These are phyloP conservation scores for Acanthamoeba healyi DNA, from an alignment of 208 protist genomes.

Conservation along the genomic window DNA sequence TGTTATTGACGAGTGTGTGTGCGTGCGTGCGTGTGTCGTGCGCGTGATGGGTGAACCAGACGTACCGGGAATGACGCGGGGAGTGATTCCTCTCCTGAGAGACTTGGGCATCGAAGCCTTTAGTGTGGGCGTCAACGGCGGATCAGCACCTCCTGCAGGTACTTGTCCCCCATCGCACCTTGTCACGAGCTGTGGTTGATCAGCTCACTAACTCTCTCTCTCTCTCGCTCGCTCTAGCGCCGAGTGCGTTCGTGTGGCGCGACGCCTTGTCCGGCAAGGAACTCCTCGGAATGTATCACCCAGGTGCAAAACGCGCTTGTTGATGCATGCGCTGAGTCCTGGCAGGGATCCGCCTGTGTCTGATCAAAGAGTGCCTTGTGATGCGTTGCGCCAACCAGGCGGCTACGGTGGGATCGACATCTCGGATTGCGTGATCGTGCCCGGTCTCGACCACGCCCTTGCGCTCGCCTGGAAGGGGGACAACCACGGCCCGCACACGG, in stretches of 20 bases:
- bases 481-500: conserved; percentile 74
- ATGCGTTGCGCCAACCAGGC: not conserved
- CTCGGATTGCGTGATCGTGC: conserved; percentile 69
- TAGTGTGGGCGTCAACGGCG: conserved; percentile 74
- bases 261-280: conserved; percentile 30
- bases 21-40: not conserved
- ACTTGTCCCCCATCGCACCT: not conserved
- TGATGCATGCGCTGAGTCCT: no score
- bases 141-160: conserved; percentile 22
- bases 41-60: not conserved
- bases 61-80: conserved; percentile 73
- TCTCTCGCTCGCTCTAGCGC: not conserved
- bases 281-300: conserved; percentile 73
- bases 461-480: conserved; percentile 74
- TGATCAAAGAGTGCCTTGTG: no score
- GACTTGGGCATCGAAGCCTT: conserved; percentile 71
- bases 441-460: conserved; percentile 69
- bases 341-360: no score
- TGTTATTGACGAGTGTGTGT: not conserved
- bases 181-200: no score
- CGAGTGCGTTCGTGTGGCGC: conserved; percentile 56
- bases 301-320: not conserved
- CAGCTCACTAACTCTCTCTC: no score
- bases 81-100: conserved; percentile 71
- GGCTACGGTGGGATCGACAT: conserved; percentile 72